Percentiles rank a stretch among this genome's conserved stretches.
phyloP scores from a whole-genome alignment of 2,329 filamentous ascomycete genomes.

The Arthrobotrys musiformis region DNA sequence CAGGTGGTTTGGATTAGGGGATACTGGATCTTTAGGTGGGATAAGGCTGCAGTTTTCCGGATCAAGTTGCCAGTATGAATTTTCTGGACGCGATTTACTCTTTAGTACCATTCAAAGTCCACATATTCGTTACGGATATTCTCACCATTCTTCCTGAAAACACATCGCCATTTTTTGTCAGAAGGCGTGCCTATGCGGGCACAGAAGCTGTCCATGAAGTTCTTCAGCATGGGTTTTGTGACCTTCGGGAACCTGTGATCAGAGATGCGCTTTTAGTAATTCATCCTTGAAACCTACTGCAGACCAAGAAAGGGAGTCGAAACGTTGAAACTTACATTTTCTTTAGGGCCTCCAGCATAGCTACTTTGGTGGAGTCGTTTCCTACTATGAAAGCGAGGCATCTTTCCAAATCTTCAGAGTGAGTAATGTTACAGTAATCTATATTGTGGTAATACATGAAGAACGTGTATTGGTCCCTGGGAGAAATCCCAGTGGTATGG shows the following conservation, averaged over 20 bases:
- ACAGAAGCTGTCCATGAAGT: constrained; percentile 27
- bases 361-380: constrained; percentile 77
- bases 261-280: too few relatives aligned
- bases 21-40: background rate
- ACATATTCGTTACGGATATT: accelerated
- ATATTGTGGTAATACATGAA: constrained; percentile 9
- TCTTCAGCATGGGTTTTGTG: constrained; percentile 31
- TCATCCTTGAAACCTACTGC: too few relatives aligned
- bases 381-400: constrained; percentile 67
- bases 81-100: background rate
- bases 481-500: background rate
- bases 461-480: background rate
- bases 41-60: background rate
- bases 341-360: constrained; percentile 79
- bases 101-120: background rate
- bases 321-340: constrained; percentile 67
- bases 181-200: background rate
- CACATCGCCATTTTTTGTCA: constrained; percentile 13
- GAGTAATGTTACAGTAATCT: background rate
- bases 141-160: constrained; percentile 20
- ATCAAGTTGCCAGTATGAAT: background rate
- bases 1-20: too few relatives aligned
- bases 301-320: background rate
- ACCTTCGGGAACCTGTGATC: background rate
- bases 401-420: background rate